Evolutionary conservation across 1,284 basidiomycete genomes (phyloP), one percentile per base, ranked within the genome.

Genomic region (Grifola frondosa): DNA sequence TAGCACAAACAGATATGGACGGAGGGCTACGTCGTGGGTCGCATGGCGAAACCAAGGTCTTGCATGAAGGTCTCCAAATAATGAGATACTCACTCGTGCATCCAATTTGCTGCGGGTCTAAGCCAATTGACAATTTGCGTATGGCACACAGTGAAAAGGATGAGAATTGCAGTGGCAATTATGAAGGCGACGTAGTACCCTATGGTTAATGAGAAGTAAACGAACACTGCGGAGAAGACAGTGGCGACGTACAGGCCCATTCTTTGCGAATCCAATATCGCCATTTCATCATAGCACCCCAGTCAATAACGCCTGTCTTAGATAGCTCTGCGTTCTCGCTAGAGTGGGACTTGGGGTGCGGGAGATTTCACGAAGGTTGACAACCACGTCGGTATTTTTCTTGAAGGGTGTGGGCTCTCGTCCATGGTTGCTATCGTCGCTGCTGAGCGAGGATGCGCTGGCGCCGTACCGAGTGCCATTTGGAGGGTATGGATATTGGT

Each of bases 121-220:
- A 85, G 67, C 74, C 73, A 77, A 21, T 71, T 50, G 40, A 84
- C 74, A 46, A 86, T 83, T 66, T 81, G 67, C 22, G 67, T 64
- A 53, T 69, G 67, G 58, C 73, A 84, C 21, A 84, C 59, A 3
- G 77, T 74, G 64, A 84, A 73, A 32, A 84, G 69, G 12, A 67
- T 66, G 17, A 75, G 69, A 28, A 78, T 44, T 23, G 71, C 65
- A 13, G 64, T 42, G 35, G 60, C 47, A 40, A 68, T 40, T 12
- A 55, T 49, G 46, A 45, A 50, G 17, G 57, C 46, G 32, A 72
- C 49, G 49, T 68, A 68, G 55, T 67, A 66, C 65, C 63, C 67
- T 69, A 32, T 34, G 8, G 19, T 16, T 13, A 26, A 31, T n/a
- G 39, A 25, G 19, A 34, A 34, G 22, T 20, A 9, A 4, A 34